Percentiles rank a stretch among this genome's conserved stretches.
Conservation (phyloP, 2,329 filamentous ascomycete genomes). For the Fusarium burgessii region DNA sequence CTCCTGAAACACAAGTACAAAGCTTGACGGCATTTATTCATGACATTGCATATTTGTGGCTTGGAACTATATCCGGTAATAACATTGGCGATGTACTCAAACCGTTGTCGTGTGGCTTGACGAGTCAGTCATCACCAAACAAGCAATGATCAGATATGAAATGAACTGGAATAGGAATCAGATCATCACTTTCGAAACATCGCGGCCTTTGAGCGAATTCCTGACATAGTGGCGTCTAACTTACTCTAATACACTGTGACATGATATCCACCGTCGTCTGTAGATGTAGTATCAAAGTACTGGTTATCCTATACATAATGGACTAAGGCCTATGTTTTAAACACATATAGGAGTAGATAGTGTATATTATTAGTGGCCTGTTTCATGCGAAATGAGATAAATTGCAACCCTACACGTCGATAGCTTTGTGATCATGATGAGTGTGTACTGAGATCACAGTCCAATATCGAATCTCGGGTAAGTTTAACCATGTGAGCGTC, state of each 20-base stretch:
- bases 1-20: conserved; percentile 23
- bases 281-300: background rate
- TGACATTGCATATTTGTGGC: background rate
- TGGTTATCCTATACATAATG: background rate
- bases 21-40: conserved; percentile 15
- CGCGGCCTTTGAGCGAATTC: background rate
- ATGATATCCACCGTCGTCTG: background rate
- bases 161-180: background rate
- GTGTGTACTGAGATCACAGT: conserved; percentile 5
- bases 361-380: background rate
- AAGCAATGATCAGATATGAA: background rate
- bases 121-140: conserved; percentile 26
- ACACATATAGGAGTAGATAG: background rate
- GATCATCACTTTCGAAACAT: background rate
- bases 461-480: conserved; percentile 8
- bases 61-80: conserved; percentile 7
- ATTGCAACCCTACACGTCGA: conserved; percentile 6
- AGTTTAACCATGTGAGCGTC: background rate
- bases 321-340: background rate
- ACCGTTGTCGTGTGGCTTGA: conserved; percentile 18
- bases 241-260: background rate
- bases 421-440: conserved; percentile 5
- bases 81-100: background rate
- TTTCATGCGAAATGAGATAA: background rate
- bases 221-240: background rate